Conservation (phyloP, 441 rosid species). For the Corymbia calophylla region DNA sequence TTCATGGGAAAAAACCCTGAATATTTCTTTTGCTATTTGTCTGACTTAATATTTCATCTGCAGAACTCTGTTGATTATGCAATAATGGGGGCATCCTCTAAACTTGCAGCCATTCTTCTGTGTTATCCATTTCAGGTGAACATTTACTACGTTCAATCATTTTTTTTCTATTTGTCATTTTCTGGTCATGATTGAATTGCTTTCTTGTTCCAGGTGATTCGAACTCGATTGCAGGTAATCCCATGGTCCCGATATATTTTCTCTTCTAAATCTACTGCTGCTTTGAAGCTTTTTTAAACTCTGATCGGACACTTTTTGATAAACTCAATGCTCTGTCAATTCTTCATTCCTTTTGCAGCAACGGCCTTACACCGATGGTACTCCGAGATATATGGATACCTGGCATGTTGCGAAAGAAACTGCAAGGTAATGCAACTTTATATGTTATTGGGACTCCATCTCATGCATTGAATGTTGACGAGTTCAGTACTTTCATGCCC, state of each 20-base stretch:
- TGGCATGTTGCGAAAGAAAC: conserved; percentile 81
- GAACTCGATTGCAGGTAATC: conserved; percentile 84
- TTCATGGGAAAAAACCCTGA: not conserved
- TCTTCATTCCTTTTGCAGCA: conserved; percentile 40
- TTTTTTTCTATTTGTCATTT: not conserved
- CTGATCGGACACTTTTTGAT: not conserved
- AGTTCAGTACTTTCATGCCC: not conserved
- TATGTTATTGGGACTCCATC: not conserved
- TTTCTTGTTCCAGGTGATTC: conserved; percentile 56
- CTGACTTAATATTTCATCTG: not conserved
- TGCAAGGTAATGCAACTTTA: conserved; percentile 38
- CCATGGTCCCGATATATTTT: not conserved
- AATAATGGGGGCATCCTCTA: conserved; percentile 77
- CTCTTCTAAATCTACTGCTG: not conserved
- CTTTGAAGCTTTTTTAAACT: not conserved
- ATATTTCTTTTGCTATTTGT: not conserved
- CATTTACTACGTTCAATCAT: not conserved
- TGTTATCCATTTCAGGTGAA: conserved; percentile 85
- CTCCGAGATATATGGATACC: conserved; percentile 72
- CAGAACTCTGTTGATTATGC: conserved; percentile 92
- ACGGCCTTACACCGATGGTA: conserved; percentile 67
- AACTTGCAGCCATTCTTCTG: conserved; percentile 75
- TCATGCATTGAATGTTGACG: not conserved
- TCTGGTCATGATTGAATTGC: conserved; percentile 6
- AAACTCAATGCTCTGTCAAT: not conserved